A percentile compares a stretch with the other conserved stretches of the same genome.
Conservation (phyloP, 176 grass and related monocot species). For the Carex myosuroides region DNA sequence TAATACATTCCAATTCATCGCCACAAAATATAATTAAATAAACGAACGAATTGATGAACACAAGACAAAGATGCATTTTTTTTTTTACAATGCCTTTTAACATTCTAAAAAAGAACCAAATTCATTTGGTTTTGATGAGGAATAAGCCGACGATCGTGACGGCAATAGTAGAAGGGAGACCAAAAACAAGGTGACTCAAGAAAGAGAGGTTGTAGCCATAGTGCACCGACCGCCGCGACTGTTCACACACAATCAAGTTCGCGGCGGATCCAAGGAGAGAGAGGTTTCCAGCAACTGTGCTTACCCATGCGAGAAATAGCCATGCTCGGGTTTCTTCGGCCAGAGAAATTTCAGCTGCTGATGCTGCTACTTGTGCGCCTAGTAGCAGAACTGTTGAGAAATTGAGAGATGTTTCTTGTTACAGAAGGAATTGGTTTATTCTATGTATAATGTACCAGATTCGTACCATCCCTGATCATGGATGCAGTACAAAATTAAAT, state of each 20-base stretch:
- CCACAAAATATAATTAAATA: background rate
- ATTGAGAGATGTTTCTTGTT: background rate
- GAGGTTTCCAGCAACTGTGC: conserved; percentile 92
- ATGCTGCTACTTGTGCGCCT: conserved; percentile 58
- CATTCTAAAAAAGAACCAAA: background rate
- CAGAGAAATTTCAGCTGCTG: conserved; percentile 51
- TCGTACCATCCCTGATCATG: background rate
- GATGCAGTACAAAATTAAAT: background rate
- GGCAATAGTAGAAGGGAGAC: conserved; percentile 51
- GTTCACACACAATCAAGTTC: conserved; percentile 91
- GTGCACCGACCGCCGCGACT: conserved; percentile 54
- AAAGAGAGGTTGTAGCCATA: conserved; percentile 82
- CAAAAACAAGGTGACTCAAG: conserved; percentile 62
- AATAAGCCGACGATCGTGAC: conserved; percentile 60
- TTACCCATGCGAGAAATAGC: conserved; percentile 91
- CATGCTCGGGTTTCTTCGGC: conserved; percentile 50
- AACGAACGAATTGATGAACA: background rate
- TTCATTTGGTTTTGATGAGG: conserved; percentile 44
- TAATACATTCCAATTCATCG: background rate
- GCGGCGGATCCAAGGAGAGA: conserved; percentile 83
- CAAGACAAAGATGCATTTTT: background rate
- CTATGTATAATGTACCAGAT: background rate
- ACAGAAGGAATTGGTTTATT: background rate
- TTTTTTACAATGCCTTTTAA: conserved; percentile 12
- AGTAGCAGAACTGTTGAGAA: conserved; percentile 49